A percentile compares a stretch with the other conserved stretches of the same genome.
Conservation (phyloP, 257 asterid species). For the Euphrasia confusa region DNA sequence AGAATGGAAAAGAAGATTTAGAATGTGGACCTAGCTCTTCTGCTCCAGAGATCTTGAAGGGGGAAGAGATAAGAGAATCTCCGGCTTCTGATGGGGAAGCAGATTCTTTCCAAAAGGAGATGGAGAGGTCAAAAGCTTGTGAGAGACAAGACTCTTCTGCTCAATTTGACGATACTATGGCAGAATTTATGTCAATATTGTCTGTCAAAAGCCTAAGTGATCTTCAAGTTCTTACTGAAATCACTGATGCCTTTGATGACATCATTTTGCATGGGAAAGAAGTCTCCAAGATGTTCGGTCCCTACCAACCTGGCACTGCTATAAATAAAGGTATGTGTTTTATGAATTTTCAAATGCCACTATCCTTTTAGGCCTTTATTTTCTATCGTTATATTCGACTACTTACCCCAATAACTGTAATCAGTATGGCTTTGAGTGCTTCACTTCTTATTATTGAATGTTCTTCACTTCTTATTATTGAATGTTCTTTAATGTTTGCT, state of each 20-base stretch:
- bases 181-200: background rate
- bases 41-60: background rate
- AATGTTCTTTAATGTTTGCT: background rate
- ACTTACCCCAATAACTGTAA: background rate
- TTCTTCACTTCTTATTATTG: slow-evolving; percentile 2
- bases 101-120: slow-evolving; percentile 9
- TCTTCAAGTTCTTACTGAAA: slow-evolving; percentile 7
- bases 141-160: background rate
- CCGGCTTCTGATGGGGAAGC: background rate
- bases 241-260: slow-evolving; percentile 14
- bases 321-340: slow-evolving; percentile 12
- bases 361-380: background rate
- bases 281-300: slow-evolving; percentile 16
- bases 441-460: slow-evolving; percentile 1
- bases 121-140: slow-evolving; percentile 7
- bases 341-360: background rate
- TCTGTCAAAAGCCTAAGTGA: slow-evolving; percentile 8
- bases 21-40: background rate
- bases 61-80: background rate
- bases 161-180: slow-evolving; percentile 7
- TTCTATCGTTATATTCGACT: background rate
- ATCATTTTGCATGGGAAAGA: slow-evolving; percentile 19
- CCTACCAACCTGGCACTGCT: slow-evolving; percentile 18
- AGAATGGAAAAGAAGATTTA: background rate
- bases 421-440: background rate